Base-by-base conservation (phyloP, 768 basidiomycete genomes). In the Gloeophyllum trabeum region DNA sequence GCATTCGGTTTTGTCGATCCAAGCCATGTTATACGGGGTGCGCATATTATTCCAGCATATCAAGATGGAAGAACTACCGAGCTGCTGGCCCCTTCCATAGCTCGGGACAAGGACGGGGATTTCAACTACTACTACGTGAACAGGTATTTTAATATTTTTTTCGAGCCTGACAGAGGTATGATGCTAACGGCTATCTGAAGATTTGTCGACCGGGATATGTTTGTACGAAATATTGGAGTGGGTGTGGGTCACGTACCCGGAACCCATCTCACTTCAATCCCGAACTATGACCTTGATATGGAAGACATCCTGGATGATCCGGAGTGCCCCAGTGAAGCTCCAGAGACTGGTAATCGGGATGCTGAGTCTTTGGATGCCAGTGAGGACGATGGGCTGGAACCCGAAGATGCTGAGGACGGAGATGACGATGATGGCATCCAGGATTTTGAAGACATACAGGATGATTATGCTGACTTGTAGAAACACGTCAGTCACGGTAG, bases 1-100 rank as follows among this genome's bases (percentile, higher is more conserved):
- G 56, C 64, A 3, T 75, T 71, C 43, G 63, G 70, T 0, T 75
- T 76, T 36, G 20, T 75, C 0, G 59, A 75, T 46, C 73, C 73
- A 0, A 42, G 44, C 0, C 46, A 53, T 0, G 58, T 76, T 3
- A 49, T 75, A 22, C 52, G 62, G 0, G 63, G 53, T 0, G 53
- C 48, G 1, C 70, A 75, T 45, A 45, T 75, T 1, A 60, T 73
- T 6, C 72, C 70, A 0, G 64, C 51, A 0, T 73, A 69, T 38
- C 21, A 24, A 3, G 43, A 55, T 39, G 60, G 57, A 1, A 42
- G 36, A 0, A 54, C 54, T 5, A 26, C n/a, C 1, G 46, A 48
- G 0, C 36, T 46, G 1, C 48, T 54, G 0, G 37, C 22, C 7
- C 40, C 42, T 1, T 52, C 46, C 0, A 36, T 50, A n/a, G 54